Base-by-base conservation (phyloP, 768 basidiomycete genomes). In the Mycena venus region DNA sequence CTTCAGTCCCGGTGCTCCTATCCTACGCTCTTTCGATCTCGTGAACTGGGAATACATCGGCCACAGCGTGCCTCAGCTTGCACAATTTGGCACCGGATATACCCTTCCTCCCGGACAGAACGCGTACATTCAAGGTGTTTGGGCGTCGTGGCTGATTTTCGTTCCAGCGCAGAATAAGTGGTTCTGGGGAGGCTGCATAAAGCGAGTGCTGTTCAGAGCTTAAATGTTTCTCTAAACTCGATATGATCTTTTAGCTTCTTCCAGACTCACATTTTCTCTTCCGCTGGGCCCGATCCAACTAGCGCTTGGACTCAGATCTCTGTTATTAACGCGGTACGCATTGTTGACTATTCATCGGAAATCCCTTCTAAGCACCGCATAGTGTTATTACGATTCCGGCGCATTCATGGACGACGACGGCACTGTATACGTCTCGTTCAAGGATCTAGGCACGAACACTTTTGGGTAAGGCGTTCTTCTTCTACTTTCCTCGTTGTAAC, bases 31-130 rank as follows among this genome's bases (percentile, higher is more conserved):
- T 21, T 77, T 66, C n/a, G 77, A 77, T 34, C 77, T 77, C 27
- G 67, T 77, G 38, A 75, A 75, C 70, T 77, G 77, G 77, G 67
- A 77, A 61, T 77, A 74, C 51, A 70, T 74, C 17, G 77, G 77
- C 10, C 77, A 77, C 49, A 75, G 70, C 29, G 77, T 77, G n/a
- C 74, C 76, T 53, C 68, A 64, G 21, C 74, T 77, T 8, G 62
- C 21, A 25, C 62, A 68, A 23, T 77, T 75, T 31, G 72, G 66
- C 19, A 63, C 75, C 29, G 72, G 72, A 55, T 77, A 77, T 27
- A 73, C 68, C 67, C 74, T 77, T 42, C 51, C 69, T 6, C 72
- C 72, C 31, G 74, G 77, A n/a, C 64, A 75, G 58, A 74, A 67
- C 32, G 77, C 77, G 19, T 77, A 77, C 47, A 73, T 75, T 29